Percentiles rank a stretch among this genome's conserved stretches.
phyloP scores from a whole-genome alignment of 352 stramenopile genomes.

The Globisporangium paddicum region DNA sequence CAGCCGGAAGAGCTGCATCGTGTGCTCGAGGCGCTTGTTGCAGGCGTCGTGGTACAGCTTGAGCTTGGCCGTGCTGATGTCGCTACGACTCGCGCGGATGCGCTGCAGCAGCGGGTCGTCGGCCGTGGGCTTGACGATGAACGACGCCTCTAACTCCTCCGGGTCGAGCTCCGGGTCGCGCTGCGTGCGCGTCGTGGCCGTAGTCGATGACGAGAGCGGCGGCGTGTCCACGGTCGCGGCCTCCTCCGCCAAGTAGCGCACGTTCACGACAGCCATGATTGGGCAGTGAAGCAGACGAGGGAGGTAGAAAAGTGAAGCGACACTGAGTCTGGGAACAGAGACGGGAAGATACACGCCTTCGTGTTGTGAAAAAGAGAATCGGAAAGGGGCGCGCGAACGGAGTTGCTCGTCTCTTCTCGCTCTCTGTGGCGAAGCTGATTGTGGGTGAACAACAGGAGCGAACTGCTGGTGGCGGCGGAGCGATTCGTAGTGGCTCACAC shows the following conservation, averaged over 20 bases:
- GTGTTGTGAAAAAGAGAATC: too few species aligned
- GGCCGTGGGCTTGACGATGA: slow-evolving; percentile 9
- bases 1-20: slow-evolving; percentile 39
- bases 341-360: background rate
- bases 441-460: background rate
- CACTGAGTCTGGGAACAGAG: background rate
- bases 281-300: slow-evolving; percentile 1
- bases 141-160: slow-evolving; percentile 15
- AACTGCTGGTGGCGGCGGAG: background rate
- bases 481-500: background rate
- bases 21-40: slow-evolving; percentile 34
- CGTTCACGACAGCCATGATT: slow-evolving; percentile 9
- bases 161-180: slow-evolving; percentile 11
- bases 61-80: slow-evolving; percentile 37
- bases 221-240: slow-evolving; percentile 7
- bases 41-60: slow-evolving; percentile 47
- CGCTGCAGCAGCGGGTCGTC: slow-evolving; percentile 11
- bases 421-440: slow-evolving; percentile 5
- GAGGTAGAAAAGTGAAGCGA: slow-evolving; percentile 4
- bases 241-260: slow-evolving; percentile 9
- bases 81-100: slow-evolving; percentile 17
- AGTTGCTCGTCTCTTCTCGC: slow-evolving; percentile 1
- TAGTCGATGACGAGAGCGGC: slow-evolving; percentile 4
- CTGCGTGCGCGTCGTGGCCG: slow-evolving; percentile 5
- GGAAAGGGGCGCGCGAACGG: background rate